Conservation (phyloP, 129 eudicot species). For the Centrapalus pauciflorus region DNA sequence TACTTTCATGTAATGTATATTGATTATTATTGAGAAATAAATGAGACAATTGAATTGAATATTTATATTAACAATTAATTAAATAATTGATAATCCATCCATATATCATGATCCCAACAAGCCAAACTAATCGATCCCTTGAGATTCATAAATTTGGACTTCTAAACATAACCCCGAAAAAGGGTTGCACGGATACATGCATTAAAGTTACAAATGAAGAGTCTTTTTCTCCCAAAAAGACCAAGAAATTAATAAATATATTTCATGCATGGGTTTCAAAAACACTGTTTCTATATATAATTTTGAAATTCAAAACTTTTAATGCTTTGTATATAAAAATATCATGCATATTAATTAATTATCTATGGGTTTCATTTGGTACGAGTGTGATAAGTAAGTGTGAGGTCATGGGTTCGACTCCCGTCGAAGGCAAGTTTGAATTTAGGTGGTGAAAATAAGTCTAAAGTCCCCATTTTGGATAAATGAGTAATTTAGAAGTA, state of each 20-base stretch:
- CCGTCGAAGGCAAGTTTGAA: too few species aligned
- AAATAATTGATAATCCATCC: constrained; percentile 8
- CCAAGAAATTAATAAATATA: constrained; percentile 19
- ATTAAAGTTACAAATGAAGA: constrained; percentile 24
- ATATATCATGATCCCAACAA: constrained; percentile 33
- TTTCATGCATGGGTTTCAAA: constrained; percentile 5
- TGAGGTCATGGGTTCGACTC: too few species aligned
- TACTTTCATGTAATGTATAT: constrained; percentile 23
- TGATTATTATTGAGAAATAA: too few species aligned
- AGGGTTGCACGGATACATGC: constrained; percentile 29
- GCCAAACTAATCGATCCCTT: constrained; percentile 34
- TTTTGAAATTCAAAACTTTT: constrained; percentile 1
- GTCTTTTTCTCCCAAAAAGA: constrained; percentile 37
- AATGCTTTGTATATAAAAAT: too few species aligned
- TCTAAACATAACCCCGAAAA: constrained; percentile 29
- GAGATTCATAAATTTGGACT: constrained; percentile 36
- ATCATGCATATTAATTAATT: too few species aligned
- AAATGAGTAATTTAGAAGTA: too few species aligned
- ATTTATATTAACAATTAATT: neutral
- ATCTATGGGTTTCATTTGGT: too few species aligned
- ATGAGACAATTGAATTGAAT: constrained; percentile 1
- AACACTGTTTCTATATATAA: neutral
- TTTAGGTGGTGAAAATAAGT: too few species aligned
- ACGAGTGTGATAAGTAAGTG: too few species aligned
- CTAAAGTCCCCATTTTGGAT: too few species aligned